Evolutionary conservation across 495 filamentous ascomycete genomes (phyloP).

Genomic region (Achaetomiella virescens): DNA sequence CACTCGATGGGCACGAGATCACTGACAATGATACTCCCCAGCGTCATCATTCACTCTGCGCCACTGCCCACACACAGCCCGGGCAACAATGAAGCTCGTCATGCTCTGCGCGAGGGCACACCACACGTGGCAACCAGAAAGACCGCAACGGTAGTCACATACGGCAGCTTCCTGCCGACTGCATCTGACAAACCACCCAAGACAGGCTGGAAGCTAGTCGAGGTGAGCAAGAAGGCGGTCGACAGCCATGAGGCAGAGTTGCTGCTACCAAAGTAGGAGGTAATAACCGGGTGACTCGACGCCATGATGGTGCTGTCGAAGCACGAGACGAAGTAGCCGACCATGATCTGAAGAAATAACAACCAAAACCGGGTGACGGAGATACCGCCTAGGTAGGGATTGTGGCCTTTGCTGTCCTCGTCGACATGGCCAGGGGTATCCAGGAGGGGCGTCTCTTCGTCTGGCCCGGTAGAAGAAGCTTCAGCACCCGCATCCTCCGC

Average conservation of each 20-base stretch:
- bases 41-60: slow-evolving; percentile 65
- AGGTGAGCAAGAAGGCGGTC: slow-evolving; percentile 71
- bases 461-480: not conserved
- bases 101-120: slow-evolving; percentile 68
- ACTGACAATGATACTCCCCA: slow-evolving; percentile 66
- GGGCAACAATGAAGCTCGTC: slow-evolving; percentile 62
- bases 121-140: slow-evolving; percentile 66
- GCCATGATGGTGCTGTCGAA: slow-evolving; percentile 81
- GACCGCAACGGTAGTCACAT: slow-evolving; percentile 55
- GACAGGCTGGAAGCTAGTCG: slow-evolving; percentile 66
- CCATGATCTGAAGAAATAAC: slow-evolving; percentile 33
- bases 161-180: slow-evolving; percentile 63
- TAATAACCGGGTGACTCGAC: slow-evolving; percentile 74
- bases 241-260: slow-evolving; percentile 78
- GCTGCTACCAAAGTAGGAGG: slow-evolving; percentile 67
- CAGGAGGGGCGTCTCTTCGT: slow-evolving; percentile 18
- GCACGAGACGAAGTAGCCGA: slow-evolving; percentile 37
- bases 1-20: slow-evolving; percentile 72
- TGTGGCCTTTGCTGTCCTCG: not conserved
- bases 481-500: not conserved
- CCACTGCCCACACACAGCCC: slow-evolving; percentile 70
- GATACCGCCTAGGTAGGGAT: slow-evolving; percentile 32
- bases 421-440: not conserved
- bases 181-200: slow-evolving; percentile 68
- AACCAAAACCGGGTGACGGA: slow-evolving; percentile 33